phyloP scores from a whole-genome alignment of 1,284 basidiomycete species.

The Ceratorhiza oryzae-sativae region DNA sequence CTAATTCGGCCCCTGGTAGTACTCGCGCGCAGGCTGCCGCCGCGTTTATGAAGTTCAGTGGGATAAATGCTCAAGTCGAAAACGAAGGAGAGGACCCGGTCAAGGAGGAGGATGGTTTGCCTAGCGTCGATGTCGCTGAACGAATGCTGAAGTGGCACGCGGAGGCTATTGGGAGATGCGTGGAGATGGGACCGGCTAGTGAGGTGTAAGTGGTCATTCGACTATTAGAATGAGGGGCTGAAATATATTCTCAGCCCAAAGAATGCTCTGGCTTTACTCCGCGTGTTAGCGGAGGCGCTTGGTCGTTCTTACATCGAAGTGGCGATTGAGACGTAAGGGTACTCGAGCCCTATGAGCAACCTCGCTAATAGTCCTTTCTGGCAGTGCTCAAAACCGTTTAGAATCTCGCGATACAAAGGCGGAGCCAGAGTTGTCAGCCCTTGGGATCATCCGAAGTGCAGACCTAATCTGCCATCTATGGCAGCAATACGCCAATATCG shows the following conservation, averaged over 20 bases:
- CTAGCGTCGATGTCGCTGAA: constrained; percentile 80
- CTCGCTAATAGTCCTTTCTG: constrained; percentile 40
- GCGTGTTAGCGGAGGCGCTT: constrained; percentile 88
- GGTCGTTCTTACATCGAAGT: constrained; percentile 88
- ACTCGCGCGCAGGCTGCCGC: constrained; percentile 71
- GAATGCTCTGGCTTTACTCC: constrained; percentile 84
- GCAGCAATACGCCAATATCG: constrained; percentile 96
- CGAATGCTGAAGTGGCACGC: constrained; percentile 96
- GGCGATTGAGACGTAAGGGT: constrained; percentile 85
- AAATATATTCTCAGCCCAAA: constrained; percentile 69
- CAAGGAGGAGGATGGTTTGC: constrained; percentile 79
- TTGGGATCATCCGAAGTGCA: constrained; percentile 74
- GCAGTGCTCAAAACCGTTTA: constrained; percentile 73
- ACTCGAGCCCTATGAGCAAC: not conserved
- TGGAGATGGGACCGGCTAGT: constrained; percentile 78
- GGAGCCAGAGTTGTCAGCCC: constrained; percentile 79
- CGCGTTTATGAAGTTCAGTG: constrained; percentile 81
- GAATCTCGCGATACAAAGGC: constrained; percentile 76
- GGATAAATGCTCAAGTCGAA: constrained; percentile 56
- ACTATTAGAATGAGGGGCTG: not conserved
- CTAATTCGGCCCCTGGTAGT: constrained; percentile 45
- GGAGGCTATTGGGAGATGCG: constrained; percentile 89
- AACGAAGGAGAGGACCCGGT: constrained; percentile 65
- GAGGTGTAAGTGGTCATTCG: constrained; percentile 73
- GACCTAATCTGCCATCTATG: constrained; percentile 94